Evolutionary conservation across 345 rosid species (phyloP).

Genomic region (Psidium friedrichsthalianum): DNA sequence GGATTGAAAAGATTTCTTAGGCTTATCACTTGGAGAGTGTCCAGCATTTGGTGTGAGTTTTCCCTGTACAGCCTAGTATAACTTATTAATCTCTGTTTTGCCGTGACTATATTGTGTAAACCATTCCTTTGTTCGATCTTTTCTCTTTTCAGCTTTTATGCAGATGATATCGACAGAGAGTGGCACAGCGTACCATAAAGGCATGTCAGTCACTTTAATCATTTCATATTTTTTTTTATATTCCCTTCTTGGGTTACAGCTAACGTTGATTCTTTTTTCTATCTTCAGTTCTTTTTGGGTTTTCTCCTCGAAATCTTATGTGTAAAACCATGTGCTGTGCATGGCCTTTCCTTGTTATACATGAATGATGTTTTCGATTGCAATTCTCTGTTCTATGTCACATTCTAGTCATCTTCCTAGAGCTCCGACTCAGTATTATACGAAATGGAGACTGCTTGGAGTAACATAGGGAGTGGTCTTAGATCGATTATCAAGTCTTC

Average conservation of each 20-base stretch:
- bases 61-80: neutral
- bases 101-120: neutral
- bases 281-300: constrained; percentile 7
- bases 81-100: neutral
- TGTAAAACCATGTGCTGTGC: neutral
- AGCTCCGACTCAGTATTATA: neutral
- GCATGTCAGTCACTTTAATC: constrained; percentile 10
- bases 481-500: neutral
- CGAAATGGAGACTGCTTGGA: neutral
- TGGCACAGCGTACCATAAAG: constrained; percentile 62
- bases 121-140: neutral
- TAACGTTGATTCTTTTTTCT: neutral
- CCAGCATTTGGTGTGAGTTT: constrained; percentile 50
- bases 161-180: constrained; percentile 57
- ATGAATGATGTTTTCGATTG: accelerated
- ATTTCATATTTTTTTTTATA: neutral
- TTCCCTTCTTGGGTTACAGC: neutral
- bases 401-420: neutral
- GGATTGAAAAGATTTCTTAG: constrained; percentile 53
- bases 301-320: neutral
- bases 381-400: neutral
- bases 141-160: constrained; percentile 31
- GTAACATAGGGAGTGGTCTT: neutral
- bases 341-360: neutral
- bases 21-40: constrained; percentile 60